Evolutionary conservation across 2,329 filamentous ascomycete species (phyloP), one percentile per base, ranked within the genome.

Genomic region (Ophiosphaerella herpotricha): DNA sequence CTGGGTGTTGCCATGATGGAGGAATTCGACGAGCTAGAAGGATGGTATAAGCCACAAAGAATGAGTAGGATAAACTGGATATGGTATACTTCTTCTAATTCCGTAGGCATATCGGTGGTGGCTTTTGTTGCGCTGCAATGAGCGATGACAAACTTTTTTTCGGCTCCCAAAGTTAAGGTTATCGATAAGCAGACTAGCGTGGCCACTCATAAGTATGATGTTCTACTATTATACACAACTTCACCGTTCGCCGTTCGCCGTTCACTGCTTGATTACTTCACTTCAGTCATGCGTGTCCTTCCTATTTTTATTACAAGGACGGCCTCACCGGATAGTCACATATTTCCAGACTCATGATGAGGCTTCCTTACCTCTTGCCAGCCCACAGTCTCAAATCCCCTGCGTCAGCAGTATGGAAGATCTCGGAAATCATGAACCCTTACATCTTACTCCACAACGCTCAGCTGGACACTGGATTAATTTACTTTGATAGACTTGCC

Each of bases 1-100:
- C 71, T 96, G 89, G 36, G 91, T 90, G 71, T 95, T 96, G 52
- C 90, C 90, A 76, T 96, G 88, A 74, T 90, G 88, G 52, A 97
- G 89, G 75, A 97, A 97, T 72, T 91, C 91, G 54, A 97, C 91
- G 46, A 96, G 85, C 90, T 96, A 40, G n/a, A 43, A n/a, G 85
- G 90, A 96, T 39, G 13, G 39, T 9, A 41, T 39, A 23, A 45
- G 46, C 21, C 32, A 37, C 44, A 31, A 9, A 21, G 6, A 13
- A 13, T n/a, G 8, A n/a, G 11, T 13, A 11, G 7, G 16, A 2
- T 23, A 29, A 7, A 7, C 52, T 37, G 11, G 47, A 26, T n/a
- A 34, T 32, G 11, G 6, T 54, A 50, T 54, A 78, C 77, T 57
- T 80, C 78, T 71, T 80, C 78, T 43, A 80, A 63, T 70, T 80